A percentile compares a stretch with the other conserved stretches of the same genome.
Evolutionary conservation across 2,329 filamentous ascomycete genomes (phyloP).

Genomic region (Aureobasidium subglaciale): DNA sequence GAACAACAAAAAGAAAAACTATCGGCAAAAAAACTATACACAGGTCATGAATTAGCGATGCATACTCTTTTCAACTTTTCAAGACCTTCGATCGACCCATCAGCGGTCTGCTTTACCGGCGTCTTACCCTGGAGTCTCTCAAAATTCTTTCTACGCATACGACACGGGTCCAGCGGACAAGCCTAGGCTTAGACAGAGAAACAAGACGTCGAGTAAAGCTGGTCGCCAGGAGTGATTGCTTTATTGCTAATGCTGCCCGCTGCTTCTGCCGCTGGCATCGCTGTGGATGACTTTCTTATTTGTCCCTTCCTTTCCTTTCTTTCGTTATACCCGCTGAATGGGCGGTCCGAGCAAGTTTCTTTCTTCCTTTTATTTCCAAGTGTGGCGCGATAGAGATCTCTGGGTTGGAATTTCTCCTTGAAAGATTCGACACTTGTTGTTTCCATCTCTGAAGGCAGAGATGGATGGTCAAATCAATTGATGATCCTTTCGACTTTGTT

Average conservation of each 20-base stretch:
- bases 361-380: slow-evolving; percentile 6
- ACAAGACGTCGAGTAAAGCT: not conserved
- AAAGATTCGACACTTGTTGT: slow-evolving; percentile 2
- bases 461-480: not conserved
- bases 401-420: not conserved
- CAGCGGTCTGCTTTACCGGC: slow-evolving; percentile 13
- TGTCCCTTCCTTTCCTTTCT: not conserved
- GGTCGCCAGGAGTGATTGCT: slow-evolving; percentile 5
- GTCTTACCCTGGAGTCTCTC: slow-evolving; percentile 1
- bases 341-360: not conserved
- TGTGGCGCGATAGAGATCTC: slow-evolving; percentile 9
- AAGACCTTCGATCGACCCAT: slow-evolving; percentile 5
- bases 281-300: slow-evolving; percentile 11
- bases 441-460: not conserved
- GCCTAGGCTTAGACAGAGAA: not conserved
- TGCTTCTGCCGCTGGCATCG: slow-evolving; percentile 1
- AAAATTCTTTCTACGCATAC: not conserved
- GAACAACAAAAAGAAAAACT: not conserved
- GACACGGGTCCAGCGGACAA: slow-evolving; percentile 5
- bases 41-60: slow-evolving; percentile 16
- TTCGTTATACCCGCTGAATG: not conserved
- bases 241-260: slow-evolving; percentile 4
- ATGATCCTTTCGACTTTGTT: not conserved
- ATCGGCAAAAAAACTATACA: slow-evolving; percentile 12
- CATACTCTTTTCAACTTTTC: slow-evolving; percentile 14